These are phyloP conservation scores for Laburnicola sp. DNA, from an alignment of 2,329 filamentous ascomycete genomes.

Conservation along the genomic window DNA sequence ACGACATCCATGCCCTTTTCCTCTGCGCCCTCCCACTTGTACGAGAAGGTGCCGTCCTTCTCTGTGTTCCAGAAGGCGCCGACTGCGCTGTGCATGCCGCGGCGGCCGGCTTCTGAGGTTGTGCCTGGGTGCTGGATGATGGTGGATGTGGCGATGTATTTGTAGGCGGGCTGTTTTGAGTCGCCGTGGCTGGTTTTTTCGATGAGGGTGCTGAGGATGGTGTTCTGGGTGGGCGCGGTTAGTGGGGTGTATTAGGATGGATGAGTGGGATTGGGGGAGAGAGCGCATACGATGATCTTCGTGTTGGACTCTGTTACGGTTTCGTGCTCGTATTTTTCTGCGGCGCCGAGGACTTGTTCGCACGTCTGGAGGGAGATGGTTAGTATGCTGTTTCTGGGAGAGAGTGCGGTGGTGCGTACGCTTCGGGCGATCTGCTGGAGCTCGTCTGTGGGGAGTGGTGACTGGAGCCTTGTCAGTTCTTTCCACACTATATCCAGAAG, in stretches of 20 bases:
- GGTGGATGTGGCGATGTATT: constrained; percentile 96
- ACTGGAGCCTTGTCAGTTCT: constrained; percentile 17
- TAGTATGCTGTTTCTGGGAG: constrained; percentile 3
- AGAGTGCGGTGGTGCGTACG: constrained; percentile 19
- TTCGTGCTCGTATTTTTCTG: constrained; percentile 82
- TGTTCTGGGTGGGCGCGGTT: constrained; percentile 57
- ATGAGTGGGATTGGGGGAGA: not conserved
- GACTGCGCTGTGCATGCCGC: constrained; percentile 87
- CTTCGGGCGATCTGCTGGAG: constrained; percentile 36
- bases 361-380: constrained; percentile 65
- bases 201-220: constrained; percentile 75
- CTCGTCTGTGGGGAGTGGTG: constrained; percentile 39
- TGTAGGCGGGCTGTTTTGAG: constrained; percentile 68
- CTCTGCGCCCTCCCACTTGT: constrained; percentile 71
- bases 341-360: constrained; percentile 71
- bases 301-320: constrained; percentile 89
- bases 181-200: constrained; percentile 66
- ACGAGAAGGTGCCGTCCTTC: constrained; percentile 87
- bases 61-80: constrained; percentile 90
- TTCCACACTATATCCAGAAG: not conserved
- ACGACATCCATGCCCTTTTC: constrained; percentile 58
- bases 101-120: constrained; percentile 61
- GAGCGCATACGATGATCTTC: constrained; percentile 73
- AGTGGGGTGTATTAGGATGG: not conserved
- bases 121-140: constrained; percentile 84